These are phyloP conservation scores for Boehmeria nivea DNA, from an alignment of 306 rosid species.

Conservation along the genomic window DNA sequence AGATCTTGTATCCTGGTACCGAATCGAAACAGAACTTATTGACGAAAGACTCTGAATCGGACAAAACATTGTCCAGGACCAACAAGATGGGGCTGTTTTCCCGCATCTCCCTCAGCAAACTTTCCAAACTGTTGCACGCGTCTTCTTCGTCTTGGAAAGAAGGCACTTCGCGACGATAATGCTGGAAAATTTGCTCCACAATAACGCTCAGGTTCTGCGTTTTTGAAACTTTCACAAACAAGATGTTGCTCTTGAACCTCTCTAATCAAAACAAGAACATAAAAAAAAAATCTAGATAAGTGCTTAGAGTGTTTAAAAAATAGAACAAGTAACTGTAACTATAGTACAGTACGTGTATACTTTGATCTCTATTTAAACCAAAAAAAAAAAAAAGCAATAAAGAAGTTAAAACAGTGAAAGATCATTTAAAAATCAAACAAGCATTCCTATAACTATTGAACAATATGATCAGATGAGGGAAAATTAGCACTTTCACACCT, in stretches of 20 bases:
- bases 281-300: too few relatives aligned
- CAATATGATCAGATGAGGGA: too few relatives aligned
- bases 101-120: background rate
- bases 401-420: too few relatives aligned
- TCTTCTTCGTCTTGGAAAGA: constrained; percentile 31
- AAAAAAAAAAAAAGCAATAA: too few relatives aligned
- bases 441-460: too few relatives aligned
- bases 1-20: constrained; percentile 37
- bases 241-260: constrained; percentile 30
- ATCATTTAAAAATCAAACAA: too few relatives aligned
- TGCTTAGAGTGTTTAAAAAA: too few relatives aligned
- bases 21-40: constrained; percentile 29
- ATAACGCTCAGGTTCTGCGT: constrained; percentile 33
- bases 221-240: constrained; percentile 36
- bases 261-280: background rate
- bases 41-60: constrained; percentile 24
- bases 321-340: too few relatives aligned
- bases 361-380: too few relatives aligned
- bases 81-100: constrained; percentile 4
- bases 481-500: too few relatives aligned
- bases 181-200: constrained; percentile 33
- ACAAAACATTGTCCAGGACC: constrained; percentile 15
- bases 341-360: too few relatives aligned
- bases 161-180: constrained; percentile 13
- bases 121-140: constrained; percentile 6